phyloP scores from a whole-genome alignment of 2,329 filamentous ascomycete genomes.

The Colletotrichum coccodes region DNA sequence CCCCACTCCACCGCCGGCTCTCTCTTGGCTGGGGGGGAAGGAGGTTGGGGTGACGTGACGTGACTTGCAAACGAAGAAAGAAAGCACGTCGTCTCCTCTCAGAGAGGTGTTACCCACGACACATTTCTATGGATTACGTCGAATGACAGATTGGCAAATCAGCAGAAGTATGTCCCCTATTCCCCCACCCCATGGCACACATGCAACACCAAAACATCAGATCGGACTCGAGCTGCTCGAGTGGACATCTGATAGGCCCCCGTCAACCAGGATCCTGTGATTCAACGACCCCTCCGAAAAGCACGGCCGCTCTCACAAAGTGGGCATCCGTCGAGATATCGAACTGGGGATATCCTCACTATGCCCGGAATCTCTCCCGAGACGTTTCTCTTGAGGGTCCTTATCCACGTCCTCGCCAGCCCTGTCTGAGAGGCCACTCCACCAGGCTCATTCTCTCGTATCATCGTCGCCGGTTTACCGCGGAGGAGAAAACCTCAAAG shows the following conservation, averaged over 20 bases:
- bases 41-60: conserved; percentile 4
- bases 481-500: neutral
- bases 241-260: neutral
- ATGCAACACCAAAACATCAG: neutral
- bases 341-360: conserved; percentile 11
- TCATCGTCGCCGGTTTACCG: neutral
- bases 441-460: neutral
- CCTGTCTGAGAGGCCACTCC: neutral
- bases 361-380: conserved; percentile 15
- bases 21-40: neutral
- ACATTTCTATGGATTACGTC: neutral
- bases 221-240: neutral
- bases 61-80: neutral
- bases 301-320: conserved; percentile 1
- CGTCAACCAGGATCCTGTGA: conserved; percentile 14
- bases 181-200: neutral
- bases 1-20: neutral
- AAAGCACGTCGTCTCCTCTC: neutral
- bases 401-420: neutral
- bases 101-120: neutral
- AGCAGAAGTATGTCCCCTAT: neutral
- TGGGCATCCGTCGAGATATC: neutral
- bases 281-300: conserved; percentile 5
- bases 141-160: neutral
- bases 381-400: neutral